phyloP scores from a whole-genome alignment of 2,329 filamentous ascomycete species.

The Diaporthe ampelina region DNA sequence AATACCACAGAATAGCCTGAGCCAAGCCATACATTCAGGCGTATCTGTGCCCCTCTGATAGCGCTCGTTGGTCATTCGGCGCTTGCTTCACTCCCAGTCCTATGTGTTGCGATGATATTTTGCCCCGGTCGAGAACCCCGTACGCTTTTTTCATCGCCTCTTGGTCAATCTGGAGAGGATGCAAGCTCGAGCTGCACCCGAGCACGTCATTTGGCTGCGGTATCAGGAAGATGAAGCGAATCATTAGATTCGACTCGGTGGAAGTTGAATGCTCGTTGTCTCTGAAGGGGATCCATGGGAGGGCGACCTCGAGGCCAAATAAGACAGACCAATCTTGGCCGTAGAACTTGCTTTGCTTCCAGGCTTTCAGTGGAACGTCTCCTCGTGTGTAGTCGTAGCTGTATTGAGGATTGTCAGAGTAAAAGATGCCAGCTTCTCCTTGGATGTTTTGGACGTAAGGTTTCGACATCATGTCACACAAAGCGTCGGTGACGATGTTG shows the following conservation, averaged over 20 bases:
- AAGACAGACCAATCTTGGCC: background rate
- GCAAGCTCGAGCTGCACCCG: too few species aligned
- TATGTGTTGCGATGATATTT: background rate
- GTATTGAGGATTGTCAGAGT: background rate
- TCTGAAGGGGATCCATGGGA: background rate
- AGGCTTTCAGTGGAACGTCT: background rate
- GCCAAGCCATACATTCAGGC: background rate
- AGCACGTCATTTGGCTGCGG: background rate
- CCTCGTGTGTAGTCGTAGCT: background rate
- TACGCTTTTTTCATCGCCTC: slow-evolving; percentile 6
- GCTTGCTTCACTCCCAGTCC: background rate
- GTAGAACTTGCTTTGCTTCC: background rate
- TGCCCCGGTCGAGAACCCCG: background rate
- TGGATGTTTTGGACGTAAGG: background rate
- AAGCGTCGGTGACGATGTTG: slow-evolving; percentile 24
- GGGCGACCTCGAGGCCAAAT: slow-evolving; percentile 21
- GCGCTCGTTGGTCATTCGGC: background rate
- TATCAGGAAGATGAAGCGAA: background rate
- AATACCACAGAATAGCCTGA: background rate
- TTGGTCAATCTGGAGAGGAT: background rate
- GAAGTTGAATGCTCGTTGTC: background rate
- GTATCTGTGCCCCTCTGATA: background rate
- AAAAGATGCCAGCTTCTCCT: background rate
- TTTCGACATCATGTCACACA: slow-evolving; percentile 10
- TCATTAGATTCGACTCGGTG: background rate